These are phyloP conservation scores for Penicillium canariense DNA, from an alignment of 495 filamentous ascomycete genomes.

Conservation along the genomic window DNA sequence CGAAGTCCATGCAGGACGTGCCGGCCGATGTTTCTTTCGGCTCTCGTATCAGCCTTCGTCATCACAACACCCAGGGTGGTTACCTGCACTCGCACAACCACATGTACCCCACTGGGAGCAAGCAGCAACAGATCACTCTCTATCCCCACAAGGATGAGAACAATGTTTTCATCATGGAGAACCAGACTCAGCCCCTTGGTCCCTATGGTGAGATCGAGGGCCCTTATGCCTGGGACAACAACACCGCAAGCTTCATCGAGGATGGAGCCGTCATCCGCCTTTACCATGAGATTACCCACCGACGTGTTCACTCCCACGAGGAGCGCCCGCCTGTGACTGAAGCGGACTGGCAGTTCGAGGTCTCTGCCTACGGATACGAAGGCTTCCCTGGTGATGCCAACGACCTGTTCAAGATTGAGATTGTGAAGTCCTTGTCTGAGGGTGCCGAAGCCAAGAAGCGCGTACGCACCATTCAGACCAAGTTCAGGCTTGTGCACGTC, in stretches of 20 bases:
- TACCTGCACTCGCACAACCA: slow-evolving; percentile 95
- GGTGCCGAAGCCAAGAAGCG: slow-evolving; percentile 76
- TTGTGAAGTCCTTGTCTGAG: slow-evolving; percentile 86
- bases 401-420: slow-evolving; percentile 92
- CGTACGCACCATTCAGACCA: slow-evolving; percentile 90
- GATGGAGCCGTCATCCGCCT: slow-evolving; percentile 79
- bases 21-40: slow-evolving; percentile 89
- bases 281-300: slow-evolving; percentile 77
- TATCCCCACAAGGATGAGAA: slow-evolving; percentile 99
- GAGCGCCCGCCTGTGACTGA: slow-evolving; percentile 96
- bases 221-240: slow-evolving; percentile 76
- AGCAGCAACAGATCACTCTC: slow-evolving; percentile 97
- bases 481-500: slow-evolving; percentile 89
- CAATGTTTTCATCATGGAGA: slow-evolving; percentile 90
- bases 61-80: slow-evolving; percentile 95
- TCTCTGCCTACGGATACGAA: slow-evolving; percentile 96
- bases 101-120: slow-evolving; percentile 96
- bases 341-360: slow-evolving; percentile 97
- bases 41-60: slow-evolving; percentile 79
- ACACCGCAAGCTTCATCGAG: slow-evolving; percentile 65
- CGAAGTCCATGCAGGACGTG: slow-evolving; percentile 92
- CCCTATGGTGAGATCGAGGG: slow-evolving; percentile 76
- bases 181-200: slow-evolving; percentile 87
- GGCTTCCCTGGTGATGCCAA: slow-evolving; percentile 97
- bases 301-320: slow-evolving; percentile 94